Percentiles rank a stretch among this genome's conserved stretches.
phyloP scores from a whole-genome alignment of 1,284 basidiomycete genomes.

The Rhodotorula sp. region DNA sequence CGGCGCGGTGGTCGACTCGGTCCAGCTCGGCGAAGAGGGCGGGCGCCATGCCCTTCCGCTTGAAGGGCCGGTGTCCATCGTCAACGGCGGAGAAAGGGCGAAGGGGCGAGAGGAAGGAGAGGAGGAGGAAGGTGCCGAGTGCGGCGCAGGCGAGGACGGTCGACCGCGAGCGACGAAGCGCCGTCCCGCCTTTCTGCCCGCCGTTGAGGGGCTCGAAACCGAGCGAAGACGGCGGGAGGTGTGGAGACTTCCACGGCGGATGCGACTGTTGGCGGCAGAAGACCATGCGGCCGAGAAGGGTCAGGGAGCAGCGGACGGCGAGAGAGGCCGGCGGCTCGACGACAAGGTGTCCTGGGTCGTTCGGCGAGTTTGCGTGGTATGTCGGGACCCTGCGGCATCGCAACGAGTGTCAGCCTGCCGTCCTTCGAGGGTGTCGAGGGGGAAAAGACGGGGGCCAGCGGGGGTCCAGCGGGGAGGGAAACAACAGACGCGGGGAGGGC shows the following conservation, averaged over 20 bases:
- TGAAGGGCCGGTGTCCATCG: background rate
- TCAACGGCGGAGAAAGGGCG: background rate
- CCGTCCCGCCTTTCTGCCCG: background rate
- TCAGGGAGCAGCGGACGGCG: background rate
- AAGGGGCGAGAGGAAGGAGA: conserved; percentile 5
- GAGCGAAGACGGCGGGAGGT: background rate
- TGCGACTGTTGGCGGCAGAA: background rate
- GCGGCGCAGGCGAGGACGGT: conserved; percentile 2
- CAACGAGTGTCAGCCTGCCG: too few relatives aligned
- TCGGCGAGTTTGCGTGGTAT: background rate
- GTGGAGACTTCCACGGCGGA: background rate
- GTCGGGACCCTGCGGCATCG: background rate
- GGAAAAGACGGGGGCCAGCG: too few relatives aligned
- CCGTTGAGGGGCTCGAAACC: background rate
- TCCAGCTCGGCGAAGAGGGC: conserved; percentile 16
- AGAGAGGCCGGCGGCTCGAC: background rate
- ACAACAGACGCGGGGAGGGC: too few relatives aligned
- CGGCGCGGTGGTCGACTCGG: conserved; percentile 17
- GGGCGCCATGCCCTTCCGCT: conserved; percentile 5
- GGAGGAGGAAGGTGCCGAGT: conserved; percentile 4
- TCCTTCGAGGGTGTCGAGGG: too few relatives aligned
- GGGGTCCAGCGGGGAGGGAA: too few relatives aligned
- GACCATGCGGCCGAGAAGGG: background rate
- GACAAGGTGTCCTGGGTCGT: background rate
- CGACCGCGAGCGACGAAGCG: background rate